Conservation (phyloP, 1,284 basidiomycete species). For the Laetiporus sulphureus region DNA sequence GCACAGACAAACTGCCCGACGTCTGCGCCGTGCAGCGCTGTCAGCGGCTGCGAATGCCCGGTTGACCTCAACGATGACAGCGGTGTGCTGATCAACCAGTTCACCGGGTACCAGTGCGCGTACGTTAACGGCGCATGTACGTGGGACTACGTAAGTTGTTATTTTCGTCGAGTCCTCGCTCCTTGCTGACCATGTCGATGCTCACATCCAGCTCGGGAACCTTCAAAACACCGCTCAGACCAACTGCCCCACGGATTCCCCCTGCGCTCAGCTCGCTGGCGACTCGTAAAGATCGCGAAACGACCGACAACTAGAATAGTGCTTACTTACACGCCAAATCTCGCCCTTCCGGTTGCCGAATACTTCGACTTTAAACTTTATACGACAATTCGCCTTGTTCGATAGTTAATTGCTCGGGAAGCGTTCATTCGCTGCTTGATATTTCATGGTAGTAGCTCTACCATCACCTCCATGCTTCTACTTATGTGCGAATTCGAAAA, state of each 20-base stretch:
- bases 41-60: conserved; percentile 17
- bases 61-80: conserved; percentile 13
- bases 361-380: too few species aligned
- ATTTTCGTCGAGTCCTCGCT: too few species aligned
- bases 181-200: too few species aligned
- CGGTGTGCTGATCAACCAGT: conserved; percentile 21
- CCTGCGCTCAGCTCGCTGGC: conserved; percentile 9
- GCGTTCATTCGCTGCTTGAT: too few species aligned
- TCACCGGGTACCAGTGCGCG: conserved; percentile 22
- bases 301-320: too few species aligned
- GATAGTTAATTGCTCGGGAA: too few species aligned
- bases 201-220: conserved; percentile 10
- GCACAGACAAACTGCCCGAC: conserved; percentile 19
- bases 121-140: conserved; percentile 19
- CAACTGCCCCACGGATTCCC: conserved; percentile 13
- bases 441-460: too few species aligned
- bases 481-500: too few species aligned
- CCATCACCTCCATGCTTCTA: too few species aligned
- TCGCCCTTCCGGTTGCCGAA: too few species aligned
- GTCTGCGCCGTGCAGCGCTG: conserved; percentile 13
- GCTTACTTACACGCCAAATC: too few species aligned
- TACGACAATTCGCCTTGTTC: too few species aligned
- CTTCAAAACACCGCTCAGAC: conserved; percentile 14
- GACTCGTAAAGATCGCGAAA: conserved; percentile 12
- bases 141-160: conserved; percentile 20